phyloP scores from a whole-genome alignment of 495 filamentous ascomycete genomes.

The Hypoxylon rickii region DNA sequence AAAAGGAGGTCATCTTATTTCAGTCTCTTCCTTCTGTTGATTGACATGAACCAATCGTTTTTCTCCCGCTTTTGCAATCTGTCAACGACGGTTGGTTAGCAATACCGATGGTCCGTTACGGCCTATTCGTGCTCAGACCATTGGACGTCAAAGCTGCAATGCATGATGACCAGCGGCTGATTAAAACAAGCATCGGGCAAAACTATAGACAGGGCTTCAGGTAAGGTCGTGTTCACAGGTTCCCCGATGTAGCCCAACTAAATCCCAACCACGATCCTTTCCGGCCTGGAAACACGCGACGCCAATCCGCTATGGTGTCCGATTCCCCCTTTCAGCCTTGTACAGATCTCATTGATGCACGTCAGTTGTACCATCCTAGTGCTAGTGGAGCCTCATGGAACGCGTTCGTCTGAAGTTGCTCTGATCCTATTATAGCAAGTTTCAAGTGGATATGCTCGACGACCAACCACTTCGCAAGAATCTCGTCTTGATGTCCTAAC shows the following conservation, averaged over 20 bases:
- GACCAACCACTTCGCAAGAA: conserved; percentile 15
- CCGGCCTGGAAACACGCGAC: conserved; percentile 30
- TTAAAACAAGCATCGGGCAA: conserved; percentile 29
- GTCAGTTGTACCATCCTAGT: conserved; percentile 33
- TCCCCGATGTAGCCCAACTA: conserved; percentile 34
- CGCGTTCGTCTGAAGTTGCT: conserved; percentile 26
- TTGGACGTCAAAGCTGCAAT: conserved; percentile 31
- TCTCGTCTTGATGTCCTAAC: conserved; percentile 8
- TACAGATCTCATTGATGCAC: conserved; percentile 41
- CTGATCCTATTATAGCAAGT: conserved; percentile 13
- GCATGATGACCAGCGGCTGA: conserved; percentile 37
- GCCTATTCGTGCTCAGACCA: conserved; percentile 24
- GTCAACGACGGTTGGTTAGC: conserved; percentile 22
- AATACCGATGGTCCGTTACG: conserved; percentile 29
- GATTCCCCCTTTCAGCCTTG: conserved; percentile 43
- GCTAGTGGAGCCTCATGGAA: conserved; percentile 32
- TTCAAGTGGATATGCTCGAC: conserved; percentile 12
- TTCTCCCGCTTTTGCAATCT: conserved; percentile 2
- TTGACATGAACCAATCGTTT: conserved; percentile 22
- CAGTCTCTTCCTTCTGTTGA: background rate
- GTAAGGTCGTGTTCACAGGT: conserved; percentile 23
- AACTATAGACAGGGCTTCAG: conserved; percentile 21
- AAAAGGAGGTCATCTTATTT: too few relatives aligned
- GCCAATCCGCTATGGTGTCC: conserved; percentile 28
- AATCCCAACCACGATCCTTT: conserved; percentile 28